Conservation (phyloP, 1,139 yeast species). For the Candida dubliniensis region DNA sequence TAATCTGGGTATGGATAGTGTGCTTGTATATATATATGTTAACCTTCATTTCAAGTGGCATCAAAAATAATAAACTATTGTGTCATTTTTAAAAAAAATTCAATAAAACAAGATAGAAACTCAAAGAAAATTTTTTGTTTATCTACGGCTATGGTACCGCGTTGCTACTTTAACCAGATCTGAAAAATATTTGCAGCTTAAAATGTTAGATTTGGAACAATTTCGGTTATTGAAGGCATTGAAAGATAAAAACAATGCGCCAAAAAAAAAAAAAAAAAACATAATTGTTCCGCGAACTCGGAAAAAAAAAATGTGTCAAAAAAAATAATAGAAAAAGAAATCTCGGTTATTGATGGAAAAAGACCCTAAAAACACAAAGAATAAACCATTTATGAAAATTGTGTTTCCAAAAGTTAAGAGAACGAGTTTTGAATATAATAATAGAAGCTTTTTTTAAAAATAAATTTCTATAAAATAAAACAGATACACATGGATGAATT, state of each 20-base stretch:
- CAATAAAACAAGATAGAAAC: neutral
- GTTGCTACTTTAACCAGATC: neutral
- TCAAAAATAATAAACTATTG: neutral
- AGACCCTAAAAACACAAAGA: neutral
- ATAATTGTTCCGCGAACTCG: neutral
- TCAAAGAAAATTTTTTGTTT: neutral
- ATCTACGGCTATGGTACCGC: neutral
- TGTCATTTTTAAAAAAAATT: neutral
- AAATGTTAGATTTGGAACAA: neutral
- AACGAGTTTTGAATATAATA: too few relatives aligned
- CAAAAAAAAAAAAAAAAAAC: neutral
- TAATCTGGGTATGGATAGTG: neutral
- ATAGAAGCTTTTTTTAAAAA: too few relatives aligned
- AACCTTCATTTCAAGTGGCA: neutral
- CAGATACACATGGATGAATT: too few relatives aligned
- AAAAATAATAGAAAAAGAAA: neutral
- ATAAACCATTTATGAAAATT: neutral
- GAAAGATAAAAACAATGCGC: neutral
- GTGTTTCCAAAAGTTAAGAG: too few relatives aligned
- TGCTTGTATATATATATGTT: neutral
- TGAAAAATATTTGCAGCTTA: conserved; percentile 4
- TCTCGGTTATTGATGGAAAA: neutral
- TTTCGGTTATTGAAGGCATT: conserved; percentile 4
- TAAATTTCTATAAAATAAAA: neutral
- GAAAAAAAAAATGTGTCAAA: neutral